Conservation (phyloP, 2,329 filamentous ascomycete genomes). For the Fusarium nurragi region DNA sequence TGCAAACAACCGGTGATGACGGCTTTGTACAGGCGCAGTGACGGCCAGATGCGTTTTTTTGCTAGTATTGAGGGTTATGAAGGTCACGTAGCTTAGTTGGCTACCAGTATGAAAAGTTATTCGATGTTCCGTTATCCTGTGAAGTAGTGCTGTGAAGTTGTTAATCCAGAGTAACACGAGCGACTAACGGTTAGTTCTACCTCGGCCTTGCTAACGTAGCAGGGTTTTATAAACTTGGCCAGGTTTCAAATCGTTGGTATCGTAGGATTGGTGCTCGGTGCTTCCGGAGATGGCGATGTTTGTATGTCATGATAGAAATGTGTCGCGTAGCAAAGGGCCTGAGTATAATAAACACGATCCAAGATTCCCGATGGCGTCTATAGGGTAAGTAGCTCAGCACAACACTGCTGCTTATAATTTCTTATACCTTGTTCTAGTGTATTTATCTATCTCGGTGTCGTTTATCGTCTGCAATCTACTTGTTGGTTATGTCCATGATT, state of each 20-base stretch:
- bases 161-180: not conserved
- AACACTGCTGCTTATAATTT: too few relatives aligned
- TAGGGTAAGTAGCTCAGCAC: too few relatives aligned
- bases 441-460: too few relatives aligned
- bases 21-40: conserved; percentile 5
- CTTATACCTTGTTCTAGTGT: too few relatives aligned
- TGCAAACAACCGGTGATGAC: conserved; percentile 5
- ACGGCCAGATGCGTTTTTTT: conserved; percentile 5
- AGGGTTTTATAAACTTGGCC: not conserved
- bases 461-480: too few relatives aligned
- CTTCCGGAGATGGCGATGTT: not conserved
- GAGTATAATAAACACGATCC: too few relatives aligned
- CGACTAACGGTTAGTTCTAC: not conserved
- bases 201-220: not conserved
- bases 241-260: not conserved
- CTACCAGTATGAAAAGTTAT: conserved; percentile 31
- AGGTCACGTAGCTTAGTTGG: conserved; percentile 11
- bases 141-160: not conserved
- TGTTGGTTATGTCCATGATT: too few relatives aligned
- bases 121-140: not conserved
- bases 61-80: not conserved
- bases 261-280: not conserved
- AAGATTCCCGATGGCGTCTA: too few relatives aligned
- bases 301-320: too few relatives aligned
- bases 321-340: too few relatives aligned